Base-by-base conservation (phyloP, 1,284 basidiomycete species). In the Peniophora sp. region DNA sequence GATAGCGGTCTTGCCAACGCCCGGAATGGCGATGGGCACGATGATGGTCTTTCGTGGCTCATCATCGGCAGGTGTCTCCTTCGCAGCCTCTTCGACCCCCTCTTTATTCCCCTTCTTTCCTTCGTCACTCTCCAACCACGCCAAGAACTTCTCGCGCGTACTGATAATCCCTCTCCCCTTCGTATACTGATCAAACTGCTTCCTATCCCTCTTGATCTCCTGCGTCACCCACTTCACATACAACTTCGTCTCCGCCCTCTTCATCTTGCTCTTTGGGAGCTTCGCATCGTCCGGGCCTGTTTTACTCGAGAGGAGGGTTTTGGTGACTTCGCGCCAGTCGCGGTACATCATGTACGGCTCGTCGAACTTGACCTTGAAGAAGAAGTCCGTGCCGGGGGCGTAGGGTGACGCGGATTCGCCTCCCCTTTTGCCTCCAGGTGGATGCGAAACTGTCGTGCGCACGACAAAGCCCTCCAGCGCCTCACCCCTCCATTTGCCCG, bases 281-380 rank as follows among this genome's bases (percentile, higher is more conserved):
- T 65, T 67, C 10, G 56, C 62, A 2, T 67, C 59, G 15, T 52
- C 47, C 8, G 65, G 56, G 3, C 67, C 51, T 41, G 59, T 61
- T 57, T 70, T 67, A 44, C 60, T 52, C 1, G 74, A 69, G 5
- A 97, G 73, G 27, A 96, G 72, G 17, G 66, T 71, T 62, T 92
- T 88, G 6, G 97, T 98, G 47, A 96, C 76, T 68, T 99, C 97
- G 50, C 97, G 77, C 94, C 94, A 99, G 64, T 97, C 92, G 47
- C 97, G 85, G 68, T 98, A 98, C 83, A 97, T 96, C 72, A 98
- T 84, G 65, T 99, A 99, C 0, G 96, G 96, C 64, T 99, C 93
- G 67, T 98, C 94, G 65, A 97, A 99, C 67, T 99, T 99, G 71
- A 99, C 81, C 67, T 99, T 99, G 84, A 97, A 99, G 76, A 99